Base-by-base conservation (phyloP, 768 basidiomycete genomes). In the Collybia sordida region DNA sequence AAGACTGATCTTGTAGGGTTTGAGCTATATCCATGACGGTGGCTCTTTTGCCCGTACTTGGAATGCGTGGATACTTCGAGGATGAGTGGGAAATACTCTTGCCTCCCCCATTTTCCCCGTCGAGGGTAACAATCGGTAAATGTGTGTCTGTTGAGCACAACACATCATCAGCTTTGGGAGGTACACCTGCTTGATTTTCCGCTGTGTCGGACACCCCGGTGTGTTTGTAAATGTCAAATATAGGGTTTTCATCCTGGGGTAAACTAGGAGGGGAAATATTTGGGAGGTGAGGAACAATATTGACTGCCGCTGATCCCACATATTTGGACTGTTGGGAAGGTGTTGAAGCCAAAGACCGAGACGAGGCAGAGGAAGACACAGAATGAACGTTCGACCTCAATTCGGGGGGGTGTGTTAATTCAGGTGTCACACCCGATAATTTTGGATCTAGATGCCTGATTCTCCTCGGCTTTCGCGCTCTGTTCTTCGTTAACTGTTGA, bases 11-110 rank as follows among this genome's bases (percentile, higher is more conserved):
- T 11, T 63, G 72, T 47, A 89, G 62, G 7, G 79, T 77, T 61
- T 84, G 85, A 2, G 86, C 87, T 9, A 91, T 80, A 36, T 91
- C 87, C 89, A 91, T 90, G 19, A 83, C 87, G 12, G 82, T 81
- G 17, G 85, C 80, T 51, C 90, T 72, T 45, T 79, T 81, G 14
- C 86, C 86, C 4, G 86, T 79, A 58, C 81, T 88, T 4, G 86
- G 81, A 45, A 85, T 84, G 18, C 86, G 82, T 39, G 68, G 50
- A 58, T 78, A 79, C 45, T 73, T 75, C 3, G 67, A 59, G 4
- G 78, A 72, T 1, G 75, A 66, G 3, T 60, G 53, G 1, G 66
- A 53, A 18, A 62, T 34, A 21, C 50, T 42, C 21, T 45, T 45
- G 34, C 53, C 64, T 3, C 71, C 68, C 46, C 57, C 51, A 19